These are phyloP conservation scores for Cladobotryum protrusum DNA, from an alignment of 2,329 filamentous ascomycete species.

Conservation along the genomic window DNA sequence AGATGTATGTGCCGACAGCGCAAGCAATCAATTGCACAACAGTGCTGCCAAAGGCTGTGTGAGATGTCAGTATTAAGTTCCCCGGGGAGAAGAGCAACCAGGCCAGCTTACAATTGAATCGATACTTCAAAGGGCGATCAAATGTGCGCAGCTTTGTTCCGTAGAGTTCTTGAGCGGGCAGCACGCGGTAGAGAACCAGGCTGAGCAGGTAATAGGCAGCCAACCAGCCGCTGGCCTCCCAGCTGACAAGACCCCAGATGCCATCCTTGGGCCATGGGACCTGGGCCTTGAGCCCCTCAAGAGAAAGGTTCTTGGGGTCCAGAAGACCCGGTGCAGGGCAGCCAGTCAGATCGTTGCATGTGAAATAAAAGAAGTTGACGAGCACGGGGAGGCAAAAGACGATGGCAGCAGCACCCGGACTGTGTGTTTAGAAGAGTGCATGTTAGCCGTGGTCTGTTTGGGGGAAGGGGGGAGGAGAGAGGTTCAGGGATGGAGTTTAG, in stretches of 20 bases:
- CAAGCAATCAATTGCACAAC: conserved; percentile 62
- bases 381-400: conserved; percentile 70
- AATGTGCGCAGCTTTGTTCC: conserved; percentile 59
- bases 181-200: conserved; percentile 61
- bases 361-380: conserved; percentile 67
- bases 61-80: background rate
- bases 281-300: conserved; percentile 64
- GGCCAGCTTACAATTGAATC: conserved; percentile 56
- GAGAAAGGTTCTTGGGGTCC: conserved; percentile 58
- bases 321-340: conserved; percentile 77
- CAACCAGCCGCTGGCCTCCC: conserved; percentile 58
- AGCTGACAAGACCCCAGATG: conserved; percentile 59
- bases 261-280: conserved; percentile 70
- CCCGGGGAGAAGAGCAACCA: conserved; percentile 9
- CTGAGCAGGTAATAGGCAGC: conserved; percentile 71
- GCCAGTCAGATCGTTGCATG: conserved; percentile 82
- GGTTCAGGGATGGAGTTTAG: background rate
- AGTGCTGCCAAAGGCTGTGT: conserved; percentile 63
- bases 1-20: conserved; percentile 62
- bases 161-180: conserved; percentile 64
- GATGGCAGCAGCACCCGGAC: conserved; percentile 65
- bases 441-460: background rate
- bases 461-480: background rate
- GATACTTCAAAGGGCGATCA: conserved; percentile 69
- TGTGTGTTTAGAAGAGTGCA: conserved; percentile 25